Percentiles rank a stretch among this genome's conserved stretches.
Evolutionary conservation across 257 asterid species (phyloP).

Genomic region (Solanum chilense): DNA sequence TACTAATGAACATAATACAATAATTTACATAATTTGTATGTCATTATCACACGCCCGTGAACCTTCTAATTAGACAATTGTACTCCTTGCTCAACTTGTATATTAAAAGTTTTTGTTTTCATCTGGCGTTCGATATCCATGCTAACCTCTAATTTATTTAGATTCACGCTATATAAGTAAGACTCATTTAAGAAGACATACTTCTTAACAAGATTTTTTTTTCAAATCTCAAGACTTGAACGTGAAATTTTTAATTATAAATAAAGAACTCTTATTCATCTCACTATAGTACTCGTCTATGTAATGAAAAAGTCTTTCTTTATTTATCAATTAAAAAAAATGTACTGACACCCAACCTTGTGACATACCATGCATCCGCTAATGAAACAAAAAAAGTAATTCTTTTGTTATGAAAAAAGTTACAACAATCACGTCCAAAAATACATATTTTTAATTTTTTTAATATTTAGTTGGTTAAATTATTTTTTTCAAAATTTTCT

Average conservation of each 20-base stretch:
- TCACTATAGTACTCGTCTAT: background rate
- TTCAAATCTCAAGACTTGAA: background rate
- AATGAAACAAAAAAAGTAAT: background rate
- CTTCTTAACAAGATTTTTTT: background rate
- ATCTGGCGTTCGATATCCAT: rapidly evolving
- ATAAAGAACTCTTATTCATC: background rate
- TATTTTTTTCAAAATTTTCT: background rate
- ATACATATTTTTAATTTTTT: background rate
- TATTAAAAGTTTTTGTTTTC: background rate
- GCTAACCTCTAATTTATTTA: background rate
- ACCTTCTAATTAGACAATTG: background rate
- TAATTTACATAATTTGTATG: background rate
- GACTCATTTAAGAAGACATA: background rate
- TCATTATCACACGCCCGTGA: background rate
- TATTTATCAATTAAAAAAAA: background rate
- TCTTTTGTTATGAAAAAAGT: background rate
- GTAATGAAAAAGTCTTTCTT: background rate
- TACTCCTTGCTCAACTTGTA: background rate
- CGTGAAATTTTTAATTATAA: background rate
- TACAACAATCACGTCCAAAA: background rate
- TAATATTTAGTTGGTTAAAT: background rate
- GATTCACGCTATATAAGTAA: background rate
- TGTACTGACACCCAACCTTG: background rate
- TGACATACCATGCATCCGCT: background rate
- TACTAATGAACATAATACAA: background rate